phyloP scores from a whole-genome alignment of 345 rosid species.

The Heritiera fomes region DNA sequence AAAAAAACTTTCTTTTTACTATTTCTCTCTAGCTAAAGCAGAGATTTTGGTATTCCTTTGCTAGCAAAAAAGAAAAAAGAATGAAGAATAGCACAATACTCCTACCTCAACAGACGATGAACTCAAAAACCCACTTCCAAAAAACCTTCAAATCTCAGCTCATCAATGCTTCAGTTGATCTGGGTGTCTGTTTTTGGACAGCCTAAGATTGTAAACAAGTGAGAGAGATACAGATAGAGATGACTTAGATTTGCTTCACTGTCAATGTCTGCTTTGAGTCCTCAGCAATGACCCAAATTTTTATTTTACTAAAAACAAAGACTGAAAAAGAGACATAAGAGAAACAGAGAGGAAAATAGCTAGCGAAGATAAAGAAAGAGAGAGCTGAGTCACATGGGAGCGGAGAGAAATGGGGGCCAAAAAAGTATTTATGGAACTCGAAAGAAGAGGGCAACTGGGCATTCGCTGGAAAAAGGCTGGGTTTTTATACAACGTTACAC shows the following conservation, averaged over 20 bases:
- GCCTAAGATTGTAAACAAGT: constrained; percentile 15
- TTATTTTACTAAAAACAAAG: neutral
- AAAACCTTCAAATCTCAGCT: constrained; percentile 33
- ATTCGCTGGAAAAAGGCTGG: constrained; percentile 39
- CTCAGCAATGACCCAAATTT: neutral
- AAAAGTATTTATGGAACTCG: neutral
- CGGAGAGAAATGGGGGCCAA: neutral
- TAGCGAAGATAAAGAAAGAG: neutral
- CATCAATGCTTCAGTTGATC: constrained; percentile 26
- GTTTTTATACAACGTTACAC: constrained; percentile 26
- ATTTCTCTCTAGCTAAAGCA: constrained; percentile 12
- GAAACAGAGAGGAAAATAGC: neutral
- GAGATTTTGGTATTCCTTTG: constrained; percentile 1
- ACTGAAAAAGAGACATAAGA: neutral
- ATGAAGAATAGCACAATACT: neutral
- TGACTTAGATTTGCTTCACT: constrained; percentile 32
- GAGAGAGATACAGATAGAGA: constrained; percentile 9
- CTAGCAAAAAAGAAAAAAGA: neutral
- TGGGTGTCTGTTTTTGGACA: constrained; percentile 24
- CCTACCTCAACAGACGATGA: constrained; percentile 35
- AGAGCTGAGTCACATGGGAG: constrained; percentile 32
- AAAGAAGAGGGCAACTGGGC: constrained; percentile 31
- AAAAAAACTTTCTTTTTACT: neutral
- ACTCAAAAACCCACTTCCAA: constrained; percentile 36
- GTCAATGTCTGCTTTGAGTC: constrained; percentile 20